Base-by-base conservation (phyloP, 1,139 yeast genomes). In the Hanseniaspora uvarum region DNA sequence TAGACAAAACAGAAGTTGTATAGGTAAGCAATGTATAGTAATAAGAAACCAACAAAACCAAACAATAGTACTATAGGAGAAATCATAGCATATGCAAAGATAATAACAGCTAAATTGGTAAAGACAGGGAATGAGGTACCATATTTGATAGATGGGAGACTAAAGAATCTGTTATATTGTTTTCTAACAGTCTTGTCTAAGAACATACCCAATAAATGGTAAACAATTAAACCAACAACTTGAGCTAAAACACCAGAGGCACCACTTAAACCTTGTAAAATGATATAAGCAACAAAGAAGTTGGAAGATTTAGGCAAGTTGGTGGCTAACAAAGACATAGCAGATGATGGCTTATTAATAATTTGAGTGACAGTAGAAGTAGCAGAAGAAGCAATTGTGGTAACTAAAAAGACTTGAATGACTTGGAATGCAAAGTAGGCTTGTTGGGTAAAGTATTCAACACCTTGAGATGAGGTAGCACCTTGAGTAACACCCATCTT, bases 291-390 rank as follows among this genome's bases (percentile, higher is more conserved):
- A 56, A 83, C 80, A 67, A 78, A 83, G 68, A 92, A 92, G 71
- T 89, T 92, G 38, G 96, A 83, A 7, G 97, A 81, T 62, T 83
- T 83, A 56, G 98, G 97, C 62, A 92, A 75, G 59, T 87, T 83
- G 40, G 70, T 69, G 21, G 94, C 86, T 60, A 88, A 73, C 58
- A 86, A 68, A 38, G 63, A 61, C 83, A 87, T 76, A n/a, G 88
- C 89, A 33, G 71, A 65, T 1, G 77, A 65, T 12, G 95, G 95
- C 12, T 82, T 69, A 37, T 76, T 70, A 50, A 84, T 70, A 61
- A 87, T 81, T 58, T 75, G 72, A 1, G 88, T 75, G 5, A 86
- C 87, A 2, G 85, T 81, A 2, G 89, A 78, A 1, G 87, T 69
- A 8, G 88, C 89, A 52, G 88, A 78, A 14, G 89, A 83, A 1